Base-by-base conservation (phyloP, 2,329 filamentous ascomycete species). In the Cordyceps cicadae region DNA sequence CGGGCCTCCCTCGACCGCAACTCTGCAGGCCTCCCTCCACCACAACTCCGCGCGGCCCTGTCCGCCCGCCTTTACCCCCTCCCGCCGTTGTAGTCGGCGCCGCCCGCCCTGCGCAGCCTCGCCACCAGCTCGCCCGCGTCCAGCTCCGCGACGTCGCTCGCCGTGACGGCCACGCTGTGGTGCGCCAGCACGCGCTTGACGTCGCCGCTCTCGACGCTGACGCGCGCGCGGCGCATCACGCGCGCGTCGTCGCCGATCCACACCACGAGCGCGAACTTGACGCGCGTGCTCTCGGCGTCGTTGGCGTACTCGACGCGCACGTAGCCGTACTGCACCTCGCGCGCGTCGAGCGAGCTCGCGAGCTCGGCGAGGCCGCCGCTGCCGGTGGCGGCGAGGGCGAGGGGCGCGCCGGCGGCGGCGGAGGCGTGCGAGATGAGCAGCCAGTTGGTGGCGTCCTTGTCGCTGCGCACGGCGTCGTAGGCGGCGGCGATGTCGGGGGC, bases 61-160 rank as follows among this genome's bases (percentile, higher is more conserved):
- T 29, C 7, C 29, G 3, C 29, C 29, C 29, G 29, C 3, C 29
- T 5, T 66, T 66, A 84, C 9, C 82, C 84, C 64, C 84, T 73
- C 12, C 82, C 86, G 8, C 86, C 85, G 68, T 88, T 86, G 78
- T 88, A 89, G 72, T 89, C 87, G 17, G 86, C 86, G 37, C 87
- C 87, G 60, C 87, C 87, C 4, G 82, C 85, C 75, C 83, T 86
- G 71, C 86, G 76, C 73, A 88, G 72, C 68, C 81, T 75, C 63
- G 78, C 71, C 17, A 88, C 83, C 56, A 89, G 79, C 21, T 86
- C 84, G 64, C 76, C 74, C 73, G 86, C 83, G 19, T 82, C 80
- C 60, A 89, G 71, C 68, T 89, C 87, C 32, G 74, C 72, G 72
- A 75, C 78, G 66, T 87, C 83, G 63, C 77, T 75, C 2, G 85